Conservation (phyloP, 768 basidiomycete genomes). For the Lyophyllum atratum region DNA sequence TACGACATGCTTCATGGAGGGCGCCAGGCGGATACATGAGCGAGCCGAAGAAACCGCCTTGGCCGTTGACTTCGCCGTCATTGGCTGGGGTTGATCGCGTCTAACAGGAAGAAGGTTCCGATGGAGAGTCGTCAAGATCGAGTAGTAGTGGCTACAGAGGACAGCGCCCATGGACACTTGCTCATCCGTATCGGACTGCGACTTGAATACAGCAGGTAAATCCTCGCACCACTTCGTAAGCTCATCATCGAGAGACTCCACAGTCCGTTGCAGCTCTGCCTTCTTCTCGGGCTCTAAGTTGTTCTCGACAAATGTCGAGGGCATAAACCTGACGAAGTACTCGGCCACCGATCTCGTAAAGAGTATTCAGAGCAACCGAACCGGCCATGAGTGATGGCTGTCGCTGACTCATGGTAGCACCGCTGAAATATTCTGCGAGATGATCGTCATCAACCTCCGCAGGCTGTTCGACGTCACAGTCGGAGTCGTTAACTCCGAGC, state of each 20-base stretch:
- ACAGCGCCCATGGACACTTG: slow-evolving; percentile 87
- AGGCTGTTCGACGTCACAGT: slow-evolving; percentile 89
- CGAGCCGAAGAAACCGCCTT: slow-evolving; percentile 86
- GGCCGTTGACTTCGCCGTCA: slow-evolving; percentile 69
- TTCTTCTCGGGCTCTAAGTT: slow-evolving; percentile 74
- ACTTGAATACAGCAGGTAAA: slow-evolving; percentile 74
- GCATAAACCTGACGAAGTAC: slow-evolving; percentile 84
- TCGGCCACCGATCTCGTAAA: slow-evolving; percentile 85
- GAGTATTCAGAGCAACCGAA: slow-evolving; percentile 68
- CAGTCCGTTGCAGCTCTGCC: slow-evolving; percentile 72
- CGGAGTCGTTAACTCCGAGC: slow-evolving; percentile 84
- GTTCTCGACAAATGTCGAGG: slow-evolving; percentile 74
- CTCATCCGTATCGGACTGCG: slow-evolving; percentile 69
- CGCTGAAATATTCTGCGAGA: slow-evolving; percentile 70
- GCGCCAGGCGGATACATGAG: slow-evolving; percentile 82
- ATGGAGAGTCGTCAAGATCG: slow-evolving; percentile 82
- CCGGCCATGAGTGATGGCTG: slow-evolving; percentile 80
- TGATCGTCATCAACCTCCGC: slow-evolving; percentile 82
- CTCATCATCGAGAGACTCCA: slow-evolving; percentile 76
- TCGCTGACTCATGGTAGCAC: slow-evolving; percentile 55
- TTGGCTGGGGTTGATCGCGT: slow-evolving; percentile 66
- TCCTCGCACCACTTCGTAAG: slow-evolving; percentile 85
- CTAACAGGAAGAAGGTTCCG: slow-evolving; percentile 85
- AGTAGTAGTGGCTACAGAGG: slow-evolving; percentile 88
- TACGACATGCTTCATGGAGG: slow-evolving; percentile 81